Evolutionary conservation across 1,139 yeast species (phyloP).

Genomic region (Blastobotrys illinoisensis): DNA sequence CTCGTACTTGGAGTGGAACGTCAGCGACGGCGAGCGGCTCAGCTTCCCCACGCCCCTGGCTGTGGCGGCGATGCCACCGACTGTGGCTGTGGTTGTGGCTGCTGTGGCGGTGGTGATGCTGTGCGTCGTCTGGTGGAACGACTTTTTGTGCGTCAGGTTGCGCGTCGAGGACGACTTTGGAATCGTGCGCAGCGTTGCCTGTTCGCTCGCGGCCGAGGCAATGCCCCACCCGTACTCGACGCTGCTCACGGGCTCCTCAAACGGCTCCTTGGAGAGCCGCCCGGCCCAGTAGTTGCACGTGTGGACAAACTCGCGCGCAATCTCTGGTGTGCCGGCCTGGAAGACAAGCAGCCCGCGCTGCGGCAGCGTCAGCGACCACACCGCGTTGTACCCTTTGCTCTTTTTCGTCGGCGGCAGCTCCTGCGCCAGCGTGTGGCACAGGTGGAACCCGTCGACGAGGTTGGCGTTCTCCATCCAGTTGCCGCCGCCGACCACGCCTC

Average conservation of each 20-base stretch:
- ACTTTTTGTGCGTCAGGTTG: background rate
- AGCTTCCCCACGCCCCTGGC: no score
- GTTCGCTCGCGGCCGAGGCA: background rate
- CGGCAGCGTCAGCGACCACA: slow-evolving; percentile 36
- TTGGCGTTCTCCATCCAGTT: slow-evolving; percentile 50
- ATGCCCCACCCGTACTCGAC: slow-evolving; percentile 78
- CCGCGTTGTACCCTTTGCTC: slow-evolving; percentile 22
- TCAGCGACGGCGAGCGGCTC: background rate
- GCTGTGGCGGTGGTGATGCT: background rate
- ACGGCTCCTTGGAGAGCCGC: slow-evolving; percentile 72
- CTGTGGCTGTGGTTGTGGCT: no score
- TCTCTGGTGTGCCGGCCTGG: slow-evolving; percentile 58
- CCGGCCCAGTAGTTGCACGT: slow-evolving; percentile 92
- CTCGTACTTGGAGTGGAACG: slow-evolving; percentile 29
- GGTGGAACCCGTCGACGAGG: slow-evolving; percentile 28
- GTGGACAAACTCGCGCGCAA: slow-evolving; percentile 66
- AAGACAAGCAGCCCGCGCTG: slow-evolving; percentile 32
- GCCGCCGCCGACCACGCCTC: slow-evolving; percentile 54
- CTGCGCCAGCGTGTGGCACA: slow-evolving; percentile 33
- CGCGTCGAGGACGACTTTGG: background rate
- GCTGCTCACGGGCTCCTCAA: slow-evolving; percentile 57
- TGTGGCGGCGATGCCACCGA: no score
- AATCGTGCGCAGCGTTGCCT: background rate
- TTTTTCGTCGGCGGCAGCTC: slow-evolving; percentile 29
- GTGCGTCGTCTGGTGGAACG: background rate